phyloP scores from a whole-genome alignment of 257 asterid species.

The Coffea canephora region DNA sequence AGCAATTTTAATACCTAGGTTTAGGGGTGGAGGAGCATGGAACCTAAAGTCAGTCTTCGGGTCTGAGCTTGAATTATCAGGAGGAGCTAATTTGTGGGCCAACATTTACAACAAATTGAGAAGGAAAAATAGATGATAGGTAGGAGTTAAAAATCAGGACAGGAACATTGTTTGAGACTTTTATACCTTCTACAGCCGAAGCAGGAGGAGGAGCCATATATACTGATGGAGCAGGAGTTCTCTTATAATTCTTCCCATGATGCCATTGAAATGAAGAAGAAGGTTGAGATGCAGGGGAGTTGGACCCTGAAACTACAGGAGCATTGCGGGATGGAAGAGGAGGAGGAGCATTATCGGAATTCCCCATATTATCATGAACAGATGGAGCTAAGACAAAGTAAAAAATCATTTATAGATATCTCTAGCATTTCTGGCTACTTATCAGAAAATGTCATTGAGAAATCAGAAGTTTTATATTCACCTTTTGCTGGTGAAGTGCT shows the following conservation, averaged over 20 bases:
- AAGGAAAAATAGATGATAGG: conserved; percentile 1
- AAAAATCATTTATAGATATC: background rate
- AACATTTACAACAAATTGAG: conserved; percentile 14
- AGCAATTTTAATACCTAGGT: conserved; percentile 28
- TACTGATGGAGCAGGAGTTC: conserved; percentile 45
- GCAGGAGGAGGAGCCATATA: conserved; percentile 44
- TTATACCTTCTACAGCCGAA: conserved; percentile 47
- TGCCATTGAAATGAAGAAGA: conserved; percentile 26
- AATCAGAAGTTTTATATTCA: conserved; percentile 25
- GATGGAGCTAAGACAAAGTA: conserved; percentile 50
- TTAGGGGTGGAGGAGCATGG: conserved; percentile 34
- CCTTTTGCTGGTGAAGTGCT: conserved; percentile 54
- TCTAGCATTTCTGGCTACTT: conserved; percentile 4
- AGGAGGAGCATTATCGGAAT: conserved; percentile 42
- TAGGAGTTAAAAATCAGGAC: background rate
- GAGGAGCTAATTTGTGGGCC: conserved; percentile 25
- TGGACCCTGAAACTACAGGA: conserved; percentile 26
- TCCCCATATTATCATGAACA: conserved; percentile 31
- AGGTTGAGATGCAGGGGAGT: conserved; percentile 36
- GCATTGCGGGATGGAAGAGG: conserved; percentile 46
- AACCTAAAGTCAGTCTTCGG: conserved; percentile 30
- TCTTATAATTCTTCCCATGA: conserved; percentile 33
- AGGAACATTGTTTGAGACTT: conserved; percentile 16
- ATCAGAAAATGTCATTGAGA: conserved; percentile 8
- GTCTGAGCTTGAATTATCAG: conserved; percentile 24